phyloP scores from a whole-genome alignment of 371 early-diverging fungal species.

The Mucor circinelloides region DNA sequence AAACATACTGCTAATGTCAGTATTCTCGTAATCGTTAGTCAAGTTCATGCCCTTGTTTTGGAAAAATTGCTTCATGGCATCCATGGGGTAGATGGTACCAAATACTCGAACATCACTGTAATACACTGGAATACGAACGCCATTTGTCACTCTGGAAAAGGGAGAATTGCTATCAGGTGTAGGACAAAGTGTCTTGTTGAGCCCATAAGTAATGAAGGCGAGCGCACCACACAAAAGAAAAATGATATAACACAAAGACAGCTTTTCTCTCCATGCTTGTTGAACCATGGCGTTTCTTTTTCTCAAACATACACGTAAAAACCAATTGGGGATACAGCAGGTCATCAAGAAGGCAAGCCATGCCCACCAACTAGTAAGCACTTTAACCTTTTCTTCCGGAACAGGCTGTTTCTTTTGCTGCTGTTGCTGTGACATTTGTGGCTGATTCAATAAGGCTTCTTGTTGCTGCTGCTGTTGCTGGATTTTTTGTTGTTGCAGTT shows the following conservation, averaged over 20 bases:
- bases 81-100: conserved; percentile 49
- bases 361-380: conserved; percentile 54
- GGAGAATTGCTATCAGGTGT: conserved; percentile 15
- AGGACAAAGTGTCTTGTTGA: conserved; percentile 57
- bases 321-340: conserved; percentile 59
- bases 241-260: conserved; percentile 74
- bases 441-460: conserved; percentile 16
- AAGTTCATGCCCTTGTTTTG: conserved; percentile 39
- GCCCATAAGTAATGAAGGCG: conserved; percentile 68
- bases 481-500: conserved; percentile 50
- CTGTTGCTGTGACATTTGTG: conserved; percentile 28
- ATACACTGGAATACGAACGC: conserved; percentile 37
- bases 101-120: conserved; percentile 49
- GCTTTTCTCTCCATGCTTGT: conserved; percentile 76
- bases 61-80: conserved; percentile 42
- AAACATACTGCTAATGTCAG: conserved; percentile 55
- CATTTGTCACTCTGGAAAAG: conserved; percentile 19
- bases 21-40: conserved; percentile 51
- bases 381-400: conserved; percentile 47
- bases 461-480: conserved; percentile 39
- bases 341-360: conserved; percentile 58
- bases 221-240: conserved; percentile 57
- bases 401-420: conserved; percentile 32
- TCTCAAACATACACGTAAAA: conserved; percentile 49
- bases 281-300: conserved; percentile 50